A percentile compares a stretch with the other conserved stretches of the same genome.
These are phyloP conservation scores for Trichocladium uniseriatum DNA, from an alignment of 495 filamentous ascomycete genomes.

Conservation along the genomic window DNA sequence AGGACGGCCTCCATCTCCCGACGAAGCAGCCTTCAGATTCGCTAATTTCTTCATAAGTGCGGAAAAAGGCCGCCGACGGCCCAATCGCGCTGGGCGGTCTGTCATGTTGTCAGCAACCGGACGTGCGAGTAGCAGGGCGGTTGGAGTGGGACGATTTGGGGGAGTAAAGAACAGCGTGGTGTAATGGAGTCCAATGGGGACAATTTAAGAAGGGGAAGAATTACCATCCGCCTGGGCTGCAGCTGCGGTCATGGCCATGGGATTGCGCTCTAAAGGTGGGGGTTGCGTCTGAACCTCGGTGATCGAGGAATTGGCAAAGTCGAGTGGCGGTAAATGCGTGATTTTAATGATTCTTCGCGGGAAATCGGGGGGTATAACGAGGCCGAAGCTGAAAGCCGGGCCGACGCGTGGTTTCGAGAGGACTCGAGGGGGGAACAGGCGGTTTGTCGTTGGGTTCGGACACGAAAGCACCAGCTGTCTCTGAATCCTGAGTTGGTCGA, in stretches of 20 bases:
- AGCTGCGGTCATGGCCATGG: slow-evolving; percentile 62
- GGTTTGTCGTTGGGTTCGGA: too few species aligned
- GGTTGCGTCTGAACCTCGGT: neutral
- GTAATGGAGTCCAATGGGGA: neutral
- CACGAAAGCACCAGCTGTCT: too few species aligned
- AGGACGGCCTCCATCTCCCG: slow-evolving; percentile 31
- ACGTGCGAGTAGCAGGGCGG: slow-evolving; percentile 11
- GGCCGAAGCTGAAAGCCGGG: too few species aligned
- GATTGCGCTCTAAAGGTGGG: neutral
- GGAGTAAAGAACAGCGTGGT: neutral
- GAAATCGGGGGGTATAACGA: too few species aligned
- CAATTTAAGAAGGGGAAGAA: neutral
- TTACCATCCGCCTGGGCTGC: slow-evolving; percentile 57
- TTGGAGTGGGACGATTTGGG: too few species aligned
- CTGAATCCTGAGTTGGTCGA: too few species aligned
- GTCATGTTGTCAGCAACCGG: slow-evolving; percentile 20
- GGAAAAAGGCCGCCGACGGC: slow-evolving; percentile 76
- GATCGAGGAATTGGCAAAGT: neutral
- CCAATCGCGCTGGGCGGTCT: slow-evolving; percentile 37
- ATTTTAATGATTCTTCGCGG: too few species aligned
- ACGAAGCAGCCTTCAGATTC: slow-evolving; percentile 60
- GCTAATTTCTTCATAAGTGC: slow-evolving; percentile 91
- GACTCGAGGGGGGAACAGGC: too few species aligned
- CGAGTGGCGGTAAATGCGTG: neutral
- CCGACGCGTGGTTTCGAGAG: too few species aligned